Evolutionary conservation across 139 green algal species (phyloP).

Genomic region (Trebouxia sp.): DNA sequence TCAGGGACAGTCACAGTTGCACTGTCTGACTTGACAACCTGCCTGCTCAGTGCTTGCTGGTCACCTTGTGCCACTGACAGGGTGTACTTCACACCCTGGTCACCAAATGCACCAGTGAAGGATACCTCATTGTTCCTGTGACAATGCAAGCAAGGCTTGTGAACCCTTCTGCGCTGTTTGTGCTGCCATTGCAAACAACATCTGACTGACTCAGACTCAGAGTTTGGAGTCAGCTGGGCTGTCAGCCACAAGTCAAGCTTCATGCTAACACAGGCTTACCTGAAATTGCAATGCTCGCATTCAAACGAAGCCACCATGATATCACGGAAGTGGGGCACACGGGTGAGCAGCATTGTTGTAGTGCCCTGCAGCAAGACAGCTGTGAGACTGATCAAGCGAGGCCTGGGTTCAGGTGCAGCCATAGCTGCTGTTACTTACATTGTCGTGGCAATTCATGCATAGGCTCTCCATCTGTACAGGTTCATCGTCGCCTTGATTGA

Average conservation of each 20-base stretch:
- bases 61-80: constrained; percentile 48
- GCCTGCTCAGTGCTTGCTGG: constrained; percentile 34
- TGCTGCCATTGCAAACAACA: neutral
- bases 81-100: constrained; percentile 45
- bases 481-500: constrained; percentile 24
- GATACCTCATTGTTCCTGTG: constrained; percentile 68
- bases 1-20: constrained; percentile 63
- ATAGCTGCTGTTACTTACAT: no score
- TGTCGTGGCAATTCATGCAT: constrained; percentile 43
- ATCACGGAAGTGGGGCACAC: constrained; percentile 64
- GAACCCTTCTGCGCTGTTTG: no score
- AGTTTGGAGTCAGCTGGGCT: no score
- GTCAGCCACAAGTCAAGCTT: no score
- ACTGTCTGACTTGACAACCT: constrained; percentile 68
- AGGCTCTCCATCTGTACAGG: constrained; percentile 38
- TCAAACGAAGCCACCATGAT: constrained; percentile 66
- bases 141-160: neutral
- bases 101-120: constrained; percentile 48
- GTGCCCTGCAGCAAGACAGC: constrained; percentile 42
- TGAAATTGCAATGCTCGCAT: constrained; percentile 57
- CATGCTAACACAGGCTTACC: constrained; percentile 37
- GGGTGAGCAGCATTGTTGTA: constrained; percentile 56
- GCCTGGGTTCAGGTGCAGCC: no score
- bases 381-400: neutral
- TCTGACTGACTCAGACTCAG: neutral